Base-by-base conservation (phyloP, 768 basidiomycete genomes). In the Pleurotus pulmonarius region DNA sequence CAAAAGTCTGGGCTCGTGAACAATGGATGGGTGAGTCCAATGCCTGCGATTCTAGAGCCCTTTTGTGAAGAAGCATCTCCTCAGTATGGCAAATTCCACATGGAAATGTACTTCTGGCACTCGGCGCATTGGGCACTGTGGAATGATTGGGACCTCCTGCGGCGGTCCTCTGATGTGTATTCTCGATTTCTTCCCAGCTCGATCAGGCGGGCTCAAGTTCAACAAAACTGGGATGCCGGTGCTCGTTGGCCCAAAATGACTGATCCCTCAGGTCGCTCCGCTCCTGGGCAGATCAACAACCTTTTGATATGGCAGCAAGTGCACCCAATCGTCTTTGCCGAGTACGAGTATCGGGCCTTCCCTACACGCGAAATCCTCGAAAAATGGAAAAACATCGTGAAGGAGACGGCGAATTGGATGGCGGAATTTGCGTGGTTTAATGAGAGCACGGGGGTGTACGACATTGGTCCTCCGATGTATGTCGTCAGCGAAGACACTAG, bases 241-340 rank as follows among this genome's bases (percentile, higher is more conserved):
- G 83, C 83, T 18, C 76, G 83, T 26, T 83, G 82, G 82, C 77
- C 80, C 6, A 85, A 85, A 64, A 83, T 83, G 83, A 83, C 81
- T 7, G 82, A 84, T 59, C 83, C 83, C 0, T 72, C 75, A 0
- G 83, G 83, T 5, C 77, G 83, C 13, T 81, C 79, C 11, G 72
- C 82, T 0, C 83, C 83, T 0, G 83, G 83, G 1, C 73, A 83
- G 57, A 83, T 84, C 62, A 85, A 85, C 70, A 80, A 83, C 61
- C 74, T 84, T 13, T 73, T 86, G 38, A 81, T 86, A 56, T 86
- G 83, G 82, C 76, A 84, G 61, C 83, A 84, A 64, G 76, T 78
- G 0, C 83, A 85, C 63, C 82, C 83, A 1, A 70, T 86, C 29
- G 68, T 82, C 9, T 83, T 86, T 59, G 83, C 83, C 1, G 66